phyloP scores from a whole-genome alignment of 1,284 basidiomycete genomes.

The Golubevia pallescens region DNA sequence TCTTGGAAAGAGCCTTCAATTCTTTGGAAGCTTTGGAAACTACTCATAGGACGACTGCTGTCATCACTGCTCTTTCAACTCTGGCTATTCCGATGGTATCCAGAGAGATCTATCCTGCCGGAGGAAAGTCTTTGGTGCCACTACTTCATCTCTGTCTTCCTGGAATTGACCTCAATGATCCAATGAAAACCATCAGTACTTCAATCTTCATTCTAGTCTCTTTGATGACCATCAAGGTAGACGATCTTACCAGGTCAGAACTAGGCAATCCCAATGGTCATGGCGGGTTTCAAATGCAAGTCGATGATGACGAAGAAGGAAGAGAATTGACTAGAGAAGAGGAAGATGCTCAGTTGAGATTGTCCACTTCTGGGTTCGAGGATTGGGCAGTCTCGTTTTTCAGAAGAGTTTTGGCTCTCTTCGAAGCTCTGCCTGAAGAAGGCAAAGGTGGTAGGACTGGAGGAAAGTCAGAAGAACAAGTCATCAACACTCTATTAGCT shows the following conservation, averaged over 20 bases:
- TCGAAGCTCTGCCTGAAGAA: conserved; percentile 92
- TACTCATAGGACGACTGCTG: conserved; percentile 82
- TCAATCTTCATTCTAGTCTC: conserved; percentile 79
- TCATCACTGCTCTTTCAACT: conserved; percentile 83
- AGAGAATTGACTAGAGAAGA: conserved; percentile 14
- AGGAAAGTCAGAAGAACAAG: conserved; percentile 82
- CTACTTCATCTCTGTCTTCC: conserved; percentile 88
- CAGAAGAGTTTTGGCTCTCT: conserved; percentile 81
- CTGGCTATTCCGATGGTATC: conserved; percentile 80
- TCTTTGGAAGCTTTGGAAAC: conserved; percentile 75
- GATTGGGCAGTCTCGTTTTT: conserved; percentile 91
- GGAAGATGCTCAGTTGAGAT: conserved; percentile 26
- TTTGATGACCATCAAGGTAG: conserved; percentile 81
- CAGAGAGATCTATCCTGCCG: conserved; percentile 77
- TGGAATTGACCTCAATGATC: conserved; percentile 93
- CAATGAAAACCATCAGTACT: conserved; percentile 80
- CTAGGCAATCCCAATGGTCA: too few relatives aligned
- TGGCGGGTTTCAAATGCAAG: neutral
- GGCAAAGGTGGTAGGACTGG: conserved; percentile 76
- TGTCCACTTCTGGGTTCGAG: conserved; percentile 1
- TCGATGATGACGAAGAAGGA: neutral
- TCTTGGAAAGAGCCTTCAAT: conserved; percentile 87
- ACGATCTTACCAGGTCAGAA: conserved; percentile 71
- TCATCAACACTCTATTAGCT: conserved; percentile 78
- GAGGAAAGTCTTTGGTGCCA: conserved; percentile 85